These are phyloP conservation scores for Phaeomoniella chlamydospora DNA, from an alignment of 2,329 filamentous ascomycete genomes.

Conservation along the genomic window DNA sequence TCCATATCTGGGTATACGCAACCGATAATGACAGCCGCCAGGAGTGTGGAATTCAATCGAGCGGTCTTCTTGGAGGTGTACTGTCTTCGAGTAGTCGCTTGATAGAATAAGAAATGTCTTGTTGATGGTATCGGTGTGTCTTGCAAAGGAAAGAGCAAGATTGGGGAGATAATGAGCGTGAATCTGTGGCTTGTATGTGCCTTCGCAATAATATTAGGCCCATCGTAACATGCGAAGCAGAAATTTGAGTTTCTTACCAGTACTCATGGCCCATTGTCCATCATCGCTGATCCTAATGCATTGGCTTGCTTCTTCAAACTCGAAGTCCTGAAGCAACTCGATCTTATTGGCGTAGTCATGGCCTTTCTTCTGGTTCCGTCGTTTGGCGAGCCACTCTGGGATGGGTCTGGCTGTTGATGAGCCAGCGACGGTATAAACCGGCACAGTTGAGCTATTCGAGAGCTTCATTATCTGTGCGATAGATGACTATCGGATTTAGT, in stretches of 20 bases:
- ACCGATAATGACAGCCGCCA: slow-evolving; percentile 72
- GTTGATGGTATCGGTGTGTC: slow-evolving; percentile 85
- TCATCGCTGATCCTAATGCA: slow-evolving; percentile 87
- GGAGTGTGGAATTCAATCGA: slow-evolving; percentile 87
- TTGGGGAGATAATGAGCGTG: slow-evolving; percentile 93
- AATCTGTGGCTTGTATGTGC: slow-evolving; percentile 66
- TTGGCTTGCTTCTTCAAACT: slow-evolving; percentile 88
- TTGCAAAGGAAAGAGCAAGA: slow-evolving; percentile 80
- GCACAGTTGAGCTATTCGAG: slow-evolving; percentile 59
- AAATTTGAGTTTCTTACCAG: slow-evolving; percentile 40
- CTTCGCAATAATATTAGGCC: slow-evolving; percentile 16
- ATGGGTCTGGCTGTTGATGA: slow-evolving; percentile 75
- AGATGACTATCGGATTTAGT: background rate
- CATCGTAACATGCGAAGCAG: slow-evolving; percentile 2
- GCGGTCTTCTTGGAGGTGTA: slow-evolving; percentile 86
- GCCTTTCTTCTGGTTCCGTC: slow-evolving; percentile 83
- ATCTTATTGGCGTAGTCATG: slow-evolving; percentile 85
- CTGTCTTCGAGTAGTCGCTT: slow-evolving; percentile 80
- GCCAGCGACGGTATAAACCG: slow-evolving; percentile 90
- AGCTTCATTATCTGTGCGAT: slow-evolving; percentile 26
- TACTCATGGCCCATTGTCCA: slow-evolving; percentile 95
- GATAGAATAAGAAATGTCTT: slow-evolving; percentile 82
- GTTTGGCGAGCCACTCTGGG: slow-evolving; percentile 90
- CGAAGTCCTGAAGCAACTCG: slow-evolving; percentile 92
- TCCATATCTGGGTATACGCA: slow-evolving; percentile 85